These are phyloP conservation scores for Apiospora sp. DNA, from an alignment of 2,329 filamentous ascomycete species.

Conservation along the genomic window DNA sequence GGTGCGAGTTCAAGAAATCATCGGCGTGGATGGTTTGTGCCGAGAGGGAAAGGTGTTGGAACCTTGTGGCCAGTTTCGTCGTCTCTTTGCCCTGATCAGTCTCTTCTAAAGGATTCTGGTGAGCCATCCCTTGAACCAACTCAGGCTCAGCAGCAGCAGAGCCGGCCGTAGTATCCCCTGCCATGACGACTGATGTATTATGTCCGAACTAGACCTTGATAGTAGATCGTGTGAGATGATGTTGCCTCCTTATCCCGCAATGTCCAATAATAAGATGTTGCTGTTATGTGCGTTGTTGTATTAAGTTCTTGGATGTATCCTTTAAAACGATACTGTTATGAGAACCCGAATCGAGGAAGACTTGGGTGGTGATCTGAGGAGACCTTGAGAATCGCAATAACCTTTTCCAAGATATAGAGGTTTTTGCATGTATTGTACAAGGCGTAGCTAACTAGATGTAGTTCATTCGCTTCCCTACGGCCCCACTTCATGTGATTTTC, in stretches of 20 bases:
- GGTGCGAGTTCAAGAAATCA: constrained; percentile 74
- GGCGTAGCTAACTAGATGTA: neutral
- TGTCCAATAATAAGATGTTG: neutral
- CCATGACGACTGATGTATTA: neutral
- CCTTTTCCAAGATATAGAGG: neutral
- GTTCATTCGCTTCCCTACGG: neutral
- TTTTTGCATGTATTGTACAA: neutral
- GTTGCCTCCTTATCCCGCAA: neutral
- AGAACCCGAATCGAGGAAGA: neutral
- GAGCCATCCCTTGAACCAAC: constrained; percentile 20
- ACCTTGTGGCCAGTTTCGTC: constrained; percentile 41
- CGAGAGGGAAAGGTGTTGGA: constrained; percentile 61
- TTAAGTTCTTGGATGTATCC: neutral
- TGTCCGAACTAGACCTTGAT: neutral
- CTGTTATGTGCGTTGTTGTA: neutral
- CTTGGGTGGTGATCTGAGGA: neutral
- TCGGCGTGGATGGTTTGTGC: constrained; percentile 85
- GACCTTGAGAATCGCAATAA: neutral
- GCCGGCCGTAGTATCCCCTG: neutral
- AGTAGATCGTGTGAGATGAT: neutral
- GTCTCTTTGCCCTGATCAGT: constrained; percentile 32
- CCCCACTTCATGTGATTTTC: neutral
- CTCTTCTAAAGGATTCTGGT: constrained; percentile 22
- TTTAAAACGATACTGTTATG: neutral
- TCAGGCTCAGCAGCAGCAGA: constrained; percentile 1